Evolutionary conservation across 768 basidiomycete species (phyloP), one percentile per base, ranked within the genome.

Genomic region (Cubamyces sp.): DNA sequence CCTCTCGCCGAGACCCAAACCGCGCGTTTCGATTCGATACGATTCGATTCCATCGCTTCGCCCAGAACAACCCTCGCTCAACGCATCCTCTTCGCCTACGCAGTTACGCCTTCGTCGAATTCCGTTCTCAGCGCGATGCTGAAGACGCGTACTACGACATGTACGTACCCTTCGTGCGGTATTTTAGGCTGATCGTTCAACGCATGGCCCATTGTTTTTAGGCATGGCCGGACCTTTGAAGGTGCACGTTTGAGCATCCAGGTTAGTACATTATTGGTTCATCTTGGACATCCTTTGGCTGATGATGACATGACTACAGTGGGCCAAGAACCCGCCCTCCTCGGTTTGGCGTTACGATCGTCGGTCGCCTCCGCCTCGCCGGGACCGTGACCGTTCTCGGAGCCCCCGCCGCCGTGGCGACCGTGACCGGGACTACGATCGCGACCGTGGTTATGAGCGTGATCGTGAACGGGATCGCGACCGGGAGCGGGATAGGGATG

Each of bases 101-200:
- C 80, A 92, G 91, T 79, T 93, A 91, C 75, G 91, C 91, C 60
- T 93, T 93, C 74, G 86, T 93, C 72, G 91, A 93, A 74, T 93
- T 92, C 71, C 86, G 88, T 72, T 85, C 84, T 69, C 81, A 82
- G 50, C 85, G 87, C 43, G 90, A 92, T 69, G 91, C 91, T 19
- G 91, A 92, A 69, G 89, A 91, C 66, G 90, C 91, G 28, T 92
- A 91, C 74, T 85, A 90, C 70, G 89, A 91, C 62, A 92, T 92
- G 91, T 92, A 73, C 43, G 14, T 14, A 12, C 56, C 26, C 21
- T 45, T 26, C n/a, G 25, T 34, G 21, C 50, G 63, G 19, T 67
- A 43, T 19, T 4, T 50, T 19, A 9, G 21, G 34, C 30, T 46
- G 39, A n/a, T 50, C 41, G 21, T 37, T 39, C 12, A 12, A 25